A percentile compares a stretch with the other conserved stretches of the same genome.
Evolutionary conservation across 371 early-diverging fungal species (phyloP).

Genomic region (Blakeslea trispora): DNA sequence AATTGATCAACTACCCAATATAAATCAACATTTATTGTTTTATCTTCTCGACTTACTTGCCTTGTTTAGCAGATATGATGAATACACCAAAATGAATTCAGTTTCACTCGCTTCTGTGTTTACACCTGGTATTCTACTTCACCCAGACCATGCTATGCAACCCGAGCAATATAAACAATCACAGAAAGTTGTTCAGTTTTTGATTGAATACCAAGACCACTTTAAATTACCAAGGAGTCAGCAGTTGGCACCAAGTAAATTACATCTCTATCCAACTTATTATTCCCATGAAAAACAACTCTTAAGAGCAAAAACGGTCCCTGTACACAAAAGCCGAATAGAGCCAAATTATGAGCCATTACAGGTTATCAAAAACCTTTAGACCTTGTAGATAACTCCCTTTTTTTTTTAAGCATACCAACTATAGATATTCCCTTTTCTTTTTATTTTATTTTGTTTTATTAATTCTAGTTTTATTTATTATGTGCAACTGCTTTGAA

Average conservation of each 20-base stretch:
- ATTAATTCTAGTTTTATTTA: no score
- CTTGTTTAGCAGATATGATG: conserved; percentile 48
- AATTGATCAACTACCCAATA: conserved; percentile 52
- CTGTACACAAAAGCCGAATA: conserved; percentile 23
- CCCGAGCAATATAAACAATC: conserved; percentile 58
- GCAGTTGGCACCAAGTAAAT: conserved; percentile 1
- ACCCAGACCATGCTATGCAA: conserved; percentile 53
- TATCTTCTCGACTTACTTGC: conserved; percentile 61
- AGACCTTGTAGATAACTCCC: no score
- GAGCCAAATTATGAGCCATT: conserved; percentile 22
- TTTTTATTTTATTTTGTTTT: no score
- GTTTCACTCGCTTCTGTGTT: conserved; percentile 56
- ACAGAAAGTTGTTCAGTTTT: conserved; percentile 53
- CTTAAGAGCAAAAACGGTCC: conserved; percentile 26
- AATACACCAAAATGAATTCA: conserved; percentile 25
- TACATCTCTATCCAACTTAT: not conserved
- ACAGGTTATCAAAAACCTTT: conserved; percentile 21
- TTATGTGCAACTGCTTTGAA: no score
- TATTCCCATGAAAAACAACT: conserved; percentile 4
- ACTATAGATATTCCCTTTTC: no score
- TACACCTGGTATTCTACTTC: conserved; percentile 61
- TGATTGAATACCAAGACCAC: conserved; percentile 49
- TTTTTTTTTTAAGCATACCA: no score
- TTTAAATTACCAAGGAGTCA: conserved; percentile 28
- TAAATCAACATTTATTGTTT: conserved; percentile 60